These are phyloP conservation scores for Primulina eburnea DNA, from an alignment of 257 asterid species.

Conservation along the genomic window DNA sequence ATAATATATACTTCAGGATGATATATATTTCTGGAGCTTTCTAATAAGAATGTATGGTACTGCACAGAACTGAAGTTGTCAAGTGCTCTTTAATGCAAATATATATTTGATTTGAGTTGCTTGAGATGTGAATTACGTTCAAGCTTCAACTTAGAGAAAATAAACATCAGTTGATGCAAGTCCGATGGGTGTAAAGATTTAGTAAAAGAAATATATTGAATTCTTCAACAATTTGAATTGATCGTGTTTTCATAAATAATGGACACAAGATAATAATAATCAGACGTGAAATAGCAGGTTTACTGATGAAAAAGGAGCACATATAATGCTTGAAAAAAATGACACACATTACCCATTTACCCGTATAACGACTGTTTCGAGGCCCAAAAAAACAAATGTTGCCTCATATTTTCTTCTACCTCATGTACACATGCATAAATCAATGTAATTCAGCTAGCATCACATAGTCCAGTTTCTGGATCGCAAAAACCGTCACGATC, in stretches of 20 bases:
- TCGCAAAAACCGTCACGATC: conserved; percentile 93
- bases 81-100: neutral
- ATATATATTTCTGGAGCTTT: neutral
- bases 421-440: neutral
- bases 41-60: neutral
- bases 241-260: neutral
- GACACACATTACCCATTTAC: neutral
- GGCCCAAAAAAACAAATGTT: neutral
- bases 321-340: neutral
- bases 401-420: neutral
- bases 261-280: neutral
- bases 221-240: neutral
- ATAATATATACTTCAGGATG: neutral
- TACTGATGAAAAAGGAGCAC: neutral
- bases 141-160: neutral
- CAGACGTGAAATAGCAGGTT: neutral
- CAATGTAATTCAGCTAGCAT: conserved; percentile 38
- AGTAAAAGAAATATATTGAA: too few relatives aligned
- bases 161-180: neutral
- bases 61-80: neutral
- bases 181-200: neutral
- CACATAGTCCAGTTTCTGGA: conserved; percentile 76
- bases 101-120: neutral
- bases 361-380: neutral
- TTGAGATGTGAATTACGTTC: neutral